Conservation (phyloP, 306 rosid species). For the Trifolium dubium region DNA sequence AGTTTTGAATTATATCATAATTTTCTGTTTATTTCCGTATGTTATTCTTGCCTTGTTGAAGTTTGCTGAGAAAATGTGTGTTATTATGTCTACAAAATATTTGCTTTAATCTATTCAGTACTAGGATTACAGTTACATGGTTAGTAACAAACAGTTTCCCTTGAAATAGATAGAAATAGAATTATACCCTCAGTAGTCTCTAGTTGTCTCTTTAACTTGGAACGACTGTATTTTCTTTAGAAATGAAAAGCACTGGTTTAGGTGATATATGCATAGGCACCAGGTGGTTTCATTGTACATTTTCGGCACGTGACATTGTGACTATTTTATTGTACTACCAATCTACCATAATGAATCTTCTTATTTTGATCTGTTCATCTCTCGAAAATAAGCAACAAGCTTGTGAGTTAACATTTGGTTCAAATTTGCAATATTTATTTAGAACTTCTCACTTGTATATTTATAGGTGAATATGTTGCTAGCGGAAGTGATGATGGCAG, state of each 20-base stretch:
- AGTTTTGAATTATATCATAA: conserved; percentile 1
- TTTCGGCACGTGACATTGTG: neutral
- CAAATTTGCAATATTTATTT: conserved; percentile 11
- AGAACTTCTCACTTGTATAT: conserved; percentile 37
- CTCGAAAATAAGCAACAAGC: neutral
- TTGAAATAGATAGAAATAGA: neutral
- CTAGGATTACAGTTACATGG: neutral
- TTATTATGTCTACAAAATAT: neutral
- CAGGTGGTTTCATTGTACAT: neutral
- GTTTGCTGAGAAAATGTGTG: neutral
- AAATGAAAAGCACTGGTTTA: conserved; percentile 4
- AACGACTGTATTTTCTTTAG: conserved; percentile 1
- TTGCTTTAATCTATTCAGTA: neutral
- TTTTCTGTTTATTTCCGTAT: conserved; percentile 23
- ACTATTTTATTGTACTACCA: neutral
- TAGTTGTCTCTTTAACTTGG: conserved; percentile 26
- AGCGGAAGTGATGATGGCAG: conserved; percentile 99
- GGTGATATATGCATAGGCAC: conserved; percentile 24
- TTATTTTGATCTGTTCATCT: conserved; percentile 17
- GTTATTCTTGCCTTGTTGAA: conserved; percentile 35
- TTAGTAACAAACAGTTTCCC: neutral
- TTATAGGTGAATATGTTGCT: conserved; percentile 85
- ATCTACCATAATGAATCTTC: neutral
- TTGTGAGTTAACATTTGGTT: conserved; percentile 30
- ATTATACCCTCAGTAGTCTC: neutral